These are phyloP conservation scores for Termitomyces sp. DNA, from an alignment of 768 basidiomycete genomes.

Conservation along the genomic window DNA sequence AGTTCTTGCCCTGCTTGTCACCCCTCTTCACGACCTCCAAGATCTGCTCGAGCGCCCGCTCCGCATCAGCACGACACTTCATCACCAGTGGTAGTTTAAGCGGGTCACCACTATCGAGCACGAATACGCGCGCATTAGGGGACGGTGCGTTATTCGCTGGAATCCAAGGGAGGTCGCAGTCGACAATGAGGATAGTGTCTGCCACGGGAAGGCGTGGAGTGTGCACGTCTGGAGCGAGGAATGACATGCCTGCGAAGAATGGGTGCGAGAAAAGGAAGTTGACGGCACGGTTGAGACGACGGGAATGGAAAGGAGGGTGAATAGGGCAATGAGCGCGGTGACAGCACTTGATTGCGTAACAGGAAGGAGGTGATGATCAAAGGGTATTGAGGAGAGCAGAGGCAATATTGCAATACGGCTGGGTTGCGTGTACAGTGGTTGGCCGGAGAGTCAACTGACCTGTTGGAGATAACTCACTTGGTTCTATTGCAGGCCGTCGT, in stretches of 20 bases:
- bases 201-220: conserved; percentile 43
- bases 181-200: conserved; percentile 62
- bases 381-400: conserved; percentile 44
- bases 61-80: conserved; percentile 52
- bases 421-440: neutral
- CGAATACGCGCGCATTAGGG: conserved; percentile 43
- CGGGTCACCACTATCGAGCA: conserved; percentile 59
- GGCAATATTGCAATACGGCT: conserved; percentile 32
- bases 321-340: conserved; percentile 38
- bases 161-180: conserved; percentile 64
- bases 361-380: conserved; percentile 62
- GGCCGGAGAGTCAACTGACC: conserved; percentile 16
- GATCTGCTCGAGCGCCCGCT: conserved; percentile 45
- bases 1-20: conserved; percentile 12
- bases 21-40: conserved; percentile 25
- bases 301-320: conserved; percentile 49
- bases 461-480: conserved; percentile 36
- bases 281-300: conserved; percentile 39
- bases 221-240: conserved; percentile 37
- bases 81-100: too few relatives aligned
- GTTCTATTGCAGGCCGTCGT: conserved; percentile 49
- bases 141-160: conserved; percentile 39
- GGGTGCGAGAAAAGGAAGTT: conserved; percentile 15
- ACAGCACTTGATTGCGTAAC: conserved; percentile 49
- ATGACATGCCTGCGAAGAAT: conserved; percentile 25